Evolutionary conservation across 495 filamentous ascomycete species (phyloP).

Genomic region (Talaromyces thailandensis): DNA sequence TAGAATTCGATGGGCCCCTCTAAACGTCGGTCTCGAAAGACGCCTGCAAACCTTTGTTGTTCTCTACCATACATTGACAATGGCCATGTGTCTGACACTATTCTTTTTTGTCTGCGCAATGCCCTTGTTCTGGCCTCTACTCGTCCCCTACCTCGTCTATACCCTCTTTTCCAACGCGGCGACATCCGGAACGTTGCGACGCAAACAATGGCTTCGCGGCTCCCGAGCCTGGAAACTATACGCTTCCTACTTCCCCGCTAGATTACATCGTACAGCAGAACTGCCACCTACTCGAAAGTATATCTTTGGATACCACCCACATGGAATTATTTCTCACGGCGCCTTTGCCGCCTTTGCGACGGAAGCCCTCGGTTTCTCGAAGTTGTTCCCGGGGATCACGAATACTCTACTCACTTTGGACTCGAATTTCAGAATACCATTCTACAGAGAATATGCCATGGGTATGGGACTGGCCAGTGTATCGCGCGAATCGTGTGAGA

Average conservation of each 20-base stretch:
- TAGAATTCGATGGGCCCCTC: slow-evolving; percentile 76
- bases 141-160: slow-evolving; percentile 86
- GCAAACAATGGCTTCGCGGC: slow-evolving; percentile 64
- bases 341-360: slow-evolving; percentile 90
- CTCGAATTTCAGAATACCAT: slow-evolving; percentile 85
- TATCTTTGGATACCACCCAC: slow-evolving; percentile 95
- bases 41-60: slow-evolving; percentile 84
- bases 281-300: slow-evolving; percentile 84
- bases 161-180: slow-evolving; percentile 67
- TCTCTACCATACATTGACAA: slow-evolving; percentile 74
- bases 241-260: slow-evolving; percentile 84
- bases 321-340: slow-evolving; percentile 93
- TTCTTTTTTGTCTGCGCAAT: slow-evolving; percentile 92
- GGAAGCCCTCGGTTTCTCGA: slow-evolving; percentile 78
- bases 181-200: slow-evolving; percentile 63
- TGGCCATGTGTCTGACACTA: slow-evolving; percentile 61
- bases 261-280: slow-evolving; percentile 68
- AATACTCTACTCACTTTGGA: slow-evolving; percentile 85
- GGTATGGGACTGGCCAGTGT: slow-evolving; percentile 81
- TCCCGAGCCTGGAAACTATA: slow-evolving; percentile 81
- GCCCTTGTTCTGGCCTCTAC: slow-evolving; percentile 81
- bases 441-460: slow-evolving; percentile 89
- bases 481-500: slow-evolving; percentile 82
- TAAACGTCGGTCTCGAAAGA: slow-evolving; percentile 76
- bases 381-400: slow-evolving; percentile 91